These are phyloP conservation scores for Venturia carpophila DNA, from an alignment of 2,329 filamentous ascomycete genomes.

Conservation along the genomic window DNA sequence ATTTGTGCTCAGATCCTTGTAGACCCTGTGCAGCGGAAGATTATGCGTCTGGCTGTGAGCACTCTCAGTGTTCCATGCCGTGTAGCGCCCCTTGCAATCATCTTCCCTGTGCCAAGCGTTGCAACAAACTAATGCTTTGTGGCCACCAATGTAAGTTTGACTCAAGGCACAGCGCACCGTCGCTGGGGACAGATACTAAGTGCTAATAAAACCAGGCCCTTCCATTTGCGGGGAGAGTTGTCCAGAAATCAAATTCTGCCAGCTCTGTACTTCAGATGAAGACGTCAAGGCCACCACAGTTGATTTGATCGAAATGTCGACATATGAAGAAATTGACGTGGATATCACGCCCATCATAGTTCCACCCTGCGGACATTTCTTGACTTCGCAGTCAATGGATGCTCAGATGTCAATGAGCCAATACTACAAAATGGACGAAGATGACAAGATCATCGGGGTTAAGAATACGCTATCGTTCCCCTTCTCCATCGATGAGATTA, in stretches of 20 bases:
- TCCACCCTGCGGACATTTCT: conserved; percentile 28
- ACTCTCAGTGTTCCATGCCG: conserved; percentile 30
- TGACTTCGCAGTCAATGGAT: conserved; percentile 28
- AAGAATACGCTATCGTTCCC: not conserved
- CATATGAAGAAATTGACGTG: conserved; percentile 27
- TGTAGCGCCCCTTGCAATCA: conserved; percentile 30
- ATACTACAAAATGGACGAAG: conserved; percentile 23
- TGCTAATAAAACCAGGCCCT: conserved; percentile 18
- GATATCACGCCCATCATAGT: conserved; percentile 27
- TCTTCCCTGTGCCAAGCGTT: conserved; percentile 28
- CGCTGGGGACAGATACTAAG: no score
- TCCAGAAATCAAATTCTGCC: conserved; percentile 19
- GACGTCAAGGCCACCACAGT: conserved; percentile 22
- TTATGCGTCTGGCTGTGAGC: conserved; percentile 31
- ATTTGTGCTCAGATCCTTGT: conserved; percentile 28
- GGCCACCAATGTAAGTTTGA: conserved; percentile 26
- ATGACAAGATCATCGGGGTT: conserved; percentile 25
- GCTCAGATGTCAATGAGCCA: conserved; percentile 25
- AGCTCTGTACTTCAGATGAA: conserved; percentile 19
- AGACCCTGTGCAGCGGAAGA: conserved; percentile 28
- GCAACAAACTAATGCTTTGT: conserved; percentile 25
- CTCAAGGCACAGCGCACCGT: no score
- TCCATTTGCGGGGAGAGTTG: conserved; percentile 28
- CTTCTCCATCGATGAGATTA: conserved; percentile 23
- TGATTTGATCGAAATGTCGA: conserved; percentile 25